These are phyloP conservation scores for Botrytis medusae DNA, from an alignment of 2,329 filamentous ascomycete species.

Conservation along the genomic window DNA sequence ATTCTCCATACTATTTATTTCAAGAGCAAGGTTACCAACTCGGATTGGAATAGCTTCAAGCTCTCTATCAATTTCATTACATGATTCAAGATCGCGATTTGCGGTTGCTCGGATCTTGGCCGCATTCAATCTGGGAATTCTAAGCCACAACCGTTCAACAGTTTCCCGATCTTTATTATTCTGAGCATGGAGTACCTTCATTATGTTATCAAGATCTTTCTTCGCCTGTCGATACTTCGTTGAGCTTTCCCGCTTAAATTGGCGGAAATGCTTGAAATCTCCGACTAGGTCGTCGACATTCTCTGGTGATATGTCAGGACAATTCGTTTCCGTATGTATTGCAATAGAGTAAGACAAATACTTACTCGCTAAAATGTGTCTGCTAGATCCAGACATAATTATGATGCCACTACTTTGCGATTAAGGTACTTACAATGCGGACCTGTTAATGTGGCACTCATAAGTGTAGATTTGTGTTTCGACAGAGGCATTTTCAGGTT, in stretches of 20 bases:
- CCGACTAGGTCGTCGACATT: not conserved
- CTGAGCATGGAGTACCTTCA: rapidly evolving
- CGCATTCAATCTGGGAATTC: rapidly evolving
- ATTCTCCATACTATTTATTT: rapidly evolving
- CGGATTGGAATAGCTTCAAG: rapidly evolving
- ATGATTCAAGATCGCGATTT: not conserved
- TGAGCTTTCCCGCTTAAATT: too few relatives aligned
- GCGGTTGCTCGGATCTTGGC: rapidly evolving
- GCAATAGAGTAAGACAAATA: rapidly evolving
- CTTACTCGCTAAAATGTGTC: not conserved
- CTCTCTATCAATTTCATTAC: rapidly evolving
- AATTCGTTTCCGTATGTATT: not conserved
- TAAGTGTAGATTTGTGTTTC: not conserved
- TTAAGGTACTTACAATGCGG: too few relatives aligned
- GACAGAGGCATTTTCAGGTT: not conserved
- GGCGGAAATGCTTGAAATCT: not conserved
- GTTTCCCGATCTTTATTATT: rapidly evolving
- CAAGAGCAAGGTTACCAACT: rapidly evolving
- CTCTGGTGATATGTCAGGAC: not conserved
- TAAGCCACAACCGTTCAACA: not conserved
- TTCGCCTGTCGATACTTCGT: not conserved
- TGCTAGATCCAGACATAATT: not conserved
- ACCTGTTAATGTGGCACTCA: not conserved
- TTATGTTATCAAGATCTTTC: not conserved
- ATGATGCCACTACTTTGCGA: not conserved